Conservation (phyloP, 2,329 filamentous ascomycete species). For the Aspergillus sp. region DNA sequence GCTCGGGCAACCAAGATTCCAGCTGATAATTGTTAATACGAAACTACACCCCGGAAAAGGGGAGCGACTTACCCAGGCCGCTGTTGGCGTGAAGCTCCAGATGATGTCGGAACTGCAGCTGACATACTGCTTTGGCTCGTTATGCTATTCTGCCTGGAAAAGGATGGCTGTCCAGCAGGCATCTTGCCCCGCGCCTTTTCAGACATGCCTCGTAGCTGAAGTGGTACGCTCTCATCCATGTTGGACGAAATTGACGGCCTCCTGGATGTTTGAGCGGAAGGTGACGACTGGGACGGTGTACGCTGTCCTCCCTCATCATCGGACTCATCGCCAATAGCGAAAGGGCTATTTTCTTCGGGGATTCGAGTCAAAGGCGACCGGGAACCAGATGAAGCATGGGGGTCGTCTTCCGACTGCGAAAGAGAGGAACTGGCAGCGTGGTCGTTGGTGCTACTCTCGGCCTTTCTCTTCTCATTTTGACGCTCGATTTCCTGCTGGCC, state of each 20-base stretch:
- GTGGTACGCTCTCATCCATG: conserved; percentile 68
- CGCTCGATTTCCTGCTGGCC: conserved; percentile 86
- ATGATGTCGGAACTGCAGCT: conserved; percentile 45
- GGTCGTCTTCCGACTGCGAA: conserved; percentile 34
- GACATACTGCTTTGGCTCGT: conserved; percentile 65
- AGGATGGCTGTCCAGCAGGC: conserved; percentile 70
- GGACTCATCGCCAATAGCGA: conserved; percentile 72
- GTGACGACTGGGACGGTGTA: conserved; percentile 50
- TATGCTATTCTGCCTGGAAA: conserved; percentile 83
- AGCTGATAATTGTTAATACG: conserved; percentile 48
- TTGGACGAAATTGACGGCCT: conserved; percentile 61
- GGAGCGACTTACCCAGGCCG: conserved; percentile 53
- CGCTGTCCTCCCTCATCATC: conserved; percentile 54
- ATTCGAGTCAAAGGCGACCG: conserved; percentile 56
- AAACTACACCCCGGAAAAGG: no score
- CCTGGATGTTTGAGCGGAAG: conserved; percentile 46
- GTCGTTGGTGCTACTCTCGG: conserved; percentile 37
- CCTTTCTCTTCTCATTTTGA: conserved; percentile 61
- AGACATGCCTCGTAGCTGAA: conserved; percentile 83
- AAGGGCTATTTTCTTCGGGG: conserved; percentile 68
- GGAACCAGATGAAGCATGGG: conserved; percentile 39
- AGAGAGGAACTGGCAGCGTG: conserved; percentile 24
- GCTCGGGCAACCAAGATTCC: conserved; percentile 83
- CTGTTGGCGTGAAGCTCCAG: conserved; percentile 63
- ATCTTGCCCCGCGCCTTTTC: conserved; percentile 96